Evolutionary conservation across 163 green algal species (phyloP), one percentile per base, ranked within the genome.

Genomic region (Chlamydomonas reinhardtii): DNA sequence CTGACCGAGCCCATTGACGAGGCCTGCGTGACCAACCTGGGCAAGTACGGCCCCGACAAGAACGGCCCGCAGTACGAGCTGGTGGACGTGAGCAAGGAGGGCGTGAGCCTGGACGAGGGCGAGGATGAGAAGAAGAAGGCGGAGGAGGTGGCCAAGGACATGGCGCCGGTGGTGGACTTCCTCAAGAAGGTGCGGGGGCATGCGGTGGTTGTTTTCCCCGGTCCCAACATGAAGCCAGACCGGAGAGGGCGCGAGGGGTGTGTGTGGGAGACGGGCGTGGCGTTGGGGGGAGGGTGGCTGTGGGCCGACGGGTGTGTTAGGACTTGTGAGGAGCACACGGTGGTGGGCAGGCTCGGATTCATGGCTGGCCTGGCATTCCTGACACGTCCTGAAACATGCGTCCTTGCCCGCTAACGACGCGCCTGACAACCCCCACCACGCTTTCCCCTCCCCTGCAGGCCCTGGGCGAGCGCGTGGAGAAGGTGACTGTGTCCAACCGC

Each of bases 1-100:
- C 91, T 99, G 66, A 96, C 93, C 29, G 98, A 99, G 93, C 97
- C n/a, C 73, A 98, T 99, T 65, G 98, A 99, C 76, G 98, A 99
- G 96, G 94, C 97, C 27, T 92, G 94, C 48, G 85, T 98, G 20
- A 93, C 94, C 48, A 98, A 97, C 87, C 86, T 99, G 66, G 89
- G 62, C 73, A 88, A 88, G 85, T 99, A 95, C 87, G 92, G 96
- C 14, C 22, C 59, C 61, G 89, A 74, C 79, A 90, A 90, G 84
- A 99, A 96, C 84, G 91, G 95, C 15, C 96, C 97, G 31, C 48
- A 56, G 48, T 93, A 96, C 74, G 90, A 96, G 74, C 88, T 99
- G 54, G 91, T 97, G 52, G 98, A 99, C 87, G 96, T 99, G 20
- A 94, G 92, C 59, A 98, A 98, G 82, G 98, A 99, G 90, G 96